Evolutionary conservation across 139 green algal genomes (phyloP), one percentile per base, ranked within the genome.

Genomic region (Picochlorum sp.): DNA sequence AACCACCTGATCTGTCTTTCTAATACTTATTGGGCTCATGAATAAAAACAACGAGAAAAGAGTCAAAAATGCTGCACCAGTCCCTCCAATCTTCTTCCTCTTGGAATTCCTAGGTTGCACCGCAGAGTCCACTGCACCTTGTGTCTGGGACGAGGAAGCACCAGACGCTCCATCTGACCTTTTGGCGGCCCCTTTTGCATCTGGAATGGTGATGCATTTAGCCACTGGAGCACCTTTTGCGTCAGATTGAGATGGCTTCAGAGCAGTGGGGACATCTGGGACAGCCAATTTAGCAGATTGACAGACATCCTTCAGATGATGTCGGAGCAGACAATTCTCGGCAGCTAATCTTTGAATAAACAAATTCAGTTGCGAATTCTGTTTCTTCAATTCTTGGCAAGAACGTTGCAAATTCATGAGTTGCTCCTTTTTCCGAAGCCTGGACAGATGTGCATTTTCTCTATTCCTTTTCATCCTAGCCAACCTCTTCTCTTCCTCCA

Each of bases 381-480:
- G 65, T 16, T 60, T 49, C 23, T 74, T 37, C 57, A 90, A 71
- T 51, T 62, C 41, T 4, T 55, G 15, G 30, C 76, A 76, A 4
- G 65, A 69, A 32, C 37, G 62, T 51, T 88, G 73, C 59, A 86
- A 61, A 45, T 86, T 84, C 1, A 80, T 55, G 49, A 84, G 45
- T 61, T 89, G 79, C 76, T 81, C 65, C 63, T 88, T 88, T 66
- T 85, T 88, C 45, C 83, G 69, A 69, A 90, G 83, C 26, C 83
- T 64, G 5, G 80, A 88, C 26, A 81, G 62, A n/a, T 83, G 71
- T 44, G 83, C 83, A 37, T 82, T 88, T 61, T 89, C 83, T 3
- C 83, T 58, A 63, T 90, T 90, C 21, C 83, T 76, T 51, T 79
- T 45, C 62, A 90, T 77, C n/a, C 47, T 20, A 8, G 47, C 47